Evolutionary conservation across 176 grass and related monocot species (phyloP), one percentile per base, ranked within the genome.

Genomic region (Musa troglodytarum): DNA sequence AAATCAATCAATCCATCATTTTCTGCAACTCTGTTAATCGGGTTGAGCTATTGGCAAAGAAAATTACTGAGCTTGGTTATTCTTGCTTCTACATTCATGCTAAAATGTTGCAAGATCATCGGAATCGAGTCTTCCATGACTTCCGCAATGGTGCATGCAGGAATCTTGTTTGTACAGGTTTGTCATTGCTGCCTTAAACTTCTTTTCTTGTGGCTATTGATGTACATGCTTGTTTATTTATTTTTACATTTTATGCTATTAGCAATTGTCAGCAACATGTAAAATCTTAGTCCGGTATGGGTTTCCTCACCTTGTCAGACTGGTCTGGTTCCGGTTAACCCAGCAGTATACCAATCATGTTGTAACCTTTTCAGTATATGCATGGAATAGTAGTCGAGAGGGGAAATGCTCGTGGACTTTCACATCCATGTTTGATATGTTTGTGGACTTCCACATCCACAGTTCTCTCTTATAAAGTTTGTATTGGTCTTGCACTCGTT

Each of bases 21-120:
- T 75, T 75, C 54, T 75, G 73, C 25, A 75, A 76, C 19, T 76
- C 74, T 20, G 74, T 76, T 76, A 76, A 76, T 21, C 74, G 74
- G 7, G 74, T 76, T 24, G 74, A 76, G 15, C 74, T 76, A 50
- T 51, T 76, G 49, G 74, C 74, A 76, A 76, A 76, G 55, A 76
- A 76, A 62, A 76, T 76, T 16, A 76, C 74, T 6, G 56, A 76
- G 56, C 57, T 76, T 19, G 74, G 74, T 49, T 76, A 76, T 76
- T 76, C 74, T 49, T 76, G 74, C 56, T 76, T 76, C 24, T 76
- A 76, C 29, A 76, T 76, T 76, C 74, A 76, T 76, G 74, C 74
- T 76, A 76, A 76, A 62, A 76, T 76, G 74, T 76, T 76, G 74
- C 74, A 76, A 76, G 74, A 76, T 20, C 74, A 76, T 54, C 54